Percentiles rank a stretch among this genome's conserved stretches.
phyloP scores from a whole-genome alignment of 148 eudicot species.

The Agrostemma githago region DNA sequence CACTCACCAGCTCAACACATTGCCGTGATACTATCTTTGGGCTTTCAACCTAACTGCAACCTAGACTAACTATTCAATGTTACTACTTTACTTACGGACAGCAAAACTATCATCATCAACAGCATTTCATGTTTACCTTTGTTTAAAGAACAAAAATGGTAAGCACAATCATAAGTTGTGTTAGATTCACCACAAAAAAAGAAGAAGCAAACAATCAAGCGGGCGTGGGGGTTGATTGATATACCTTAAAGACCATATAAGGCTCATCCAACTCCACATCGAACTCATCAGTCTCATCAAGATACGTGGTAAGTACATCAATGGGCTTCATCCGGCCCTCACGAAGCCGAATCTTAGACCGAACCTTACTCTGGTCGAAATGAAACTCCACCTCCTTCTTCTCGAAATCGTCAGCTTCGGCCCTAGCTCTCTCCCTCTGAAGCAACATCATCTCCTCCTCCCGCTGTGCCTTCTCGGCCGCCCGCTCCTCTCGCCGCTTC shows the following conservation, averaged over 20 bases:
- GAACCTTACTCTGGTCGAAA: conserved; percentile 92
- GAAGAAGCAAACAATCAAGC: background rate
- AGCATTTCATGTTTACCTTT: background rate
- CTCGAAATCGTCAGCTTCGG: conserved; percentile 92
- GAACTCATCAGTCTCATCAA: conserved; percentile 77
- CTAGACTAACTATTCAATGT: background rate
- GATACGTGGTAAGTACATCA: conserved; percentile 80
- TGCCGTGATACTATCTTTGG: background rate
- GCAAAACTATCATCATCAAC: background rate
- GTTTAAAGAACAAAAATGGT: no score
- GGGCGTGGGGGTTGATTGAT: no score
- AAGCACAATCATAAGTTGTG: background rate
- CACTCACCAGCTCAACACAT: background rate
- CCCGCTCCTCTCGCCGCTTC: conserved; percentile 91
- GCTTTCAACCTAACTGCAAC: background rate
- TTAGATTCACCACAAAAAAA: background rate
- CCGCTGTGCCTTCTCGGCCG: conserved; percentile 80
- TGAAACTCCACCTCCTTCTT: conserved; percentile 99
- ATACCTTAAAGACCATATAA: conserved; percentile 76
- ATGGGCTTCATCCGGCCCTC: conserved; percentile 90
- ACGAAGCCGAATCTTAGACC: conserved; percentile 72
- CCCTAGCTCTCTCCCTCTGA: conserved; percentile 84
- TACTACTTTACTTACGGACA: background rate
- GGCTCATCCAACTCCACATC: conserved; percentile 83
- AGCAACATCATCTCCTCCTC: conserved; percentile 93